A percentile compares a stretch with the other conserved stretches of the same genome.
These are phyloP conservation scores for Phytophthora pluvialis DNA, from an alignment of 352 stramenopile genomes.

Conservation along the genomic window DNA sequence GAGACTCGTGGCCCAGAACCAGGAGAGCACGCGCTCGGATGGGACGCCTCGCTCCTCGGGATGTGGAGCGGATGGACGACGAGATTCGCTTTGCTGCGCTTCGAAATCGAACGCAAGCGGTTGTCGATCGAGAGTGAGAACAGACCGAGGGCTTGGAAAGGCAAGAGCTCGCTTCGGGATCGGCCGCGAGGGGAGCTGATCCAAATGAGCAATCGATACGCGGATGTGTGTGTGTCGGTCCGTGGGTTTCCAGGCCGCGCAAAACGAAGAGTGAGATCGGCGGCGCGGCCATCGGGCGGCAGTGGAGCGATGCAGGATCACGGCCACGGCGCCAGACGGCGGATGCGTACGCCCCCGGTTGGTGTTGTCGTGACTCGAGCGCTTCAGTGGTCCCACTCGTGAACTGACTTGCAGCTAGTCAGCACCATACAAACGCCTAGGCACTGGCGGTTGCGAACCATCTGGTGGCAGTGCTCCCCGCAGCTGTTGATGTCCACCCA, in stretches of 20 bases:
- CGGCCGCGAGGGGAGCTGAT: slow-evolving; percentile 12
- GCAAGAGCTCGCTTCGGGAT: slow-evolving; percentile 28
- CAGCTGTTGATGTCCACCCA: slow-evolving; percentile 39
- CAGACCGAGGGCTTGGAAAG: slow-evolving; percentile 25
- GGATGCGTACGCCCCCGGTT: slow-evolving; percentile 16
- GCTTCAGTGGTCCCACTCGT: slow-evolving; percentile 30
- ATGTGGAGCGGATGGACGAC: slow-evolving; percentile 37
- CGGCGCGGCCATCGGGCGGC: neutral
- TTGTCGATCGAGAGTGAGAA: slow-evolving; percentile 24
- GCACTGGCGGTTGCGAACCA: slow-evolving; percentile 9
- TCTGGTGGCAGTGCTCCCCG: slow-evolving; percentile 32
- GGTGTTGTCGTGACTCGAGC: slow-evolving; percentile 28
- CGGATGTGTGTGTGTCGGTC: slow-evolving; percentile 4
- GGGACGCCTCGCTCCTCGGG: slow-evolving; percentile 30
- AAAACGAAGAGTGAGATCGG: slow-evolving; percentile 42
- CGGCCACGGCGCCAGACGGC: slow-evolving; percentile 9
- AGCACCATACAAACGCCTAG: slow-evolving; percentile 35
- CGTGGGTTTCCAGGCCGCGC: neutral
- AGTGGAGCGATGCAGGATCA: slow-evolving; percentile 3
- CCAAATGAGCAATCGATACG: slow-evolving; percentile 8
- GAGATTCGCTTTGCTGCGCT: slow-evolving; percentile 30
- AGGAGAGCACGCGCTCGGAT: slow-evolving; percentile 31
- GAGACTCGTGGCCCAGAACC: slow-evolving; percentile 31
- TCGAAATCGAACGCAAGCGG: slow-evolving; percentile 32
- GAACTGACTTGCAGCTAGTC: slow-evolving; percentile 38